Percentiles rank a stretch among this genome's conserved stretches.
Conservation (phyloP, 225 moss, liverwort and hornwort species). For the Polytrichum formosum region DNA sequence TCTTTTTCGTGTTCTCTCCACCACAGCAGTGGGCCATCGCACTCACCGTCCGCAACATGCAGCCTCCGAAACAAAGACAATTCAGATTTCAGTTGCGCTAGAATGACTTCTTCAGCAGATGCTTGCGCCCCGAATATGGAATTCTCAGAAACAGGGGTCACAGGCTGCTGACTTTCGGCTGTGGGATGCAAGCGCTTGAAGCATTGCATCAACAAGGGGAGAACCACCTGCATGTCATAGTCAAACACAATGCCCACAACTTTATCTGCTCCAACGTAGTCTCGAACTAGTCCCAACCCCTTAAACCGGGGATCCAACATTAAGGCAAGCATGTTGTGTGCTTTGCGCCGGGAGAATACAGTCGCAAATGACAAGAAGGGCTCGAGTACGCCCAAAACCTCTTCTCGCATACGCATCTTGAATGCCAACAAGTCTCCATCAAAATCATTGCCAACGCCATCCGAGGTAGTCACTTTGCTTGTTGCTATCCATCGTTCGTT, state of each 20-base stretch:
- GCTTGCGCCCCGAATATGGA: conserved; percentile 54
- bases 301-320: conserved; percentile 59
- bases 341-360: conserved; percentile 29
- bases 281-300: conserved; percentile 42
- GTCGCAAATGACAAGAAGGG: conserved; percentile 38
- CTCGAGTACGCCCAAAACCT: conserved; percentile 34
- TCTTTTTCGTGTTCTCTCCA: conserved; percentile 56
- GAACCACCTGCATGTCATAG: conserved; percentile 40
- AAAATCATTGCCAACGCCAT: conserved; percentile 29
- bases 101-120: conserved; percentile 50
- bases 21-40: conserved; percentile 40
- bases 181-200: conserved; percentile 47
- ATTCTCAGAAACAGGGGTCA: conserved; percentile 42
- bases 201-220: conserved; percentile 50
- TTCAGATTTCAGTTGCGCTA: conserved; percentile 48
- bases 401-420: conserved; percentile 45
- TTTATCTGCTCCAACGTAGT: conserved; percentile 46
- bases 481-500: conserved; percentile 16
- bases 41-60: conserved; percentile 42
- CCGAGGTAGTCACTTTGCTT: conserved; percentile 19
- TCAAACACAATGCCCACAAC: conserved; percentile 41
- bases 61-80: conserved; percentile 46
- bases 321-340: conserved; percentile 56
- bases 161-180: conserved; percentile 36
- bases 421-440: conserved; percentile 33